Percentiles rank a stretch among this genome's conserved stretches.
These are phyloP conservation scores for Tuber microsphaerosporum DNA, from an alignment of 495 filamentous ascomycete species.

Conservation along the genomic window DNA sequence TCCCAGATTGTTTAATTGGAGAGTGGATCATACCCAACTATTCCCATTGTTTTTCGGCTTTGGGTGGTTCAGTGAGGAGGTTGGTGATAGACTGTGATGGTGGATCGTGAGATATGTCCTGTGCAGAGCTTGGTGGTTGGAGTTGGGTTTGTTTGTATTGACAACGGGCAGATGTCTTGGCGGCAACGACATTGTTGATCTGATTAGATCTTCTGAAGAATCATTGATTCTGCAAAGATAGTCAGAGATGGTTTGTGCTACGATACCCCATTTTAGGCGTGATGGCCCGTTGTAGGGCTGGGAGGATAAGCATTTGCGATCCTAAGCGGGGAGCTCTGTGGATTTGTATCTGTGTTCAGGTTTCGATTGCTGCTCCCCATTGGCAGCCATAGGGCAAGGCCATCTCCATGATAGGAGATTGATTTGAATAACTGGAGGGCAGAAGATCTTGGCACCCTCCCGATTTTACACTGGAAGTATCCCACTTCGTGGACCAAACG, in stretches of 20 bases:
- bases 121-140: background rate
- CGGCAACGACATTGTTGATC: constrained; percentile 31
- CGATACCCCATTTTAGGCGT: background rate
- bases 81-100: background rate
- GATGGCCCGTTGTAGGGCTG: no score
- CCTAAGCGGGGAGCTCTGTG: background rate
- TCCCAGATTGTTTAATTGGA: background rate
- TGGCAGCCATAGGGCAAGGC: background rate
- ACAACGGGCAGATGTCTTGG: constrained; percentile 24
- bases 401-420: background rate
- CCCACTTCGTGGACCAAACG: no score
- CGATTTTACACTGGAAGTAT: no score
- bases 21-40: constrained; percentile 23
- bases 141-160: constrained; percentile 35
- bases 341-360: background rate
- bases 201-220: no score
- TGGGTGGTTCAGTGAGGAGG: background rate
- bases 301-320: background rate
- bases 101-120: constrained; percentile 4
- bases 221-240: background rate
- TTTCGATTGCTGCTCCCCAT: background rate
- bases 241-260: background rate
- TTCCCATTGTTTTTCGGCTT: constrained; percentile 26
- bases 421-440: no score
- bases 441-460: no score